phyloP scores from a whole-genome alignment of 352 stramenopile species.

The Phytophthora crassamura region DNA sequence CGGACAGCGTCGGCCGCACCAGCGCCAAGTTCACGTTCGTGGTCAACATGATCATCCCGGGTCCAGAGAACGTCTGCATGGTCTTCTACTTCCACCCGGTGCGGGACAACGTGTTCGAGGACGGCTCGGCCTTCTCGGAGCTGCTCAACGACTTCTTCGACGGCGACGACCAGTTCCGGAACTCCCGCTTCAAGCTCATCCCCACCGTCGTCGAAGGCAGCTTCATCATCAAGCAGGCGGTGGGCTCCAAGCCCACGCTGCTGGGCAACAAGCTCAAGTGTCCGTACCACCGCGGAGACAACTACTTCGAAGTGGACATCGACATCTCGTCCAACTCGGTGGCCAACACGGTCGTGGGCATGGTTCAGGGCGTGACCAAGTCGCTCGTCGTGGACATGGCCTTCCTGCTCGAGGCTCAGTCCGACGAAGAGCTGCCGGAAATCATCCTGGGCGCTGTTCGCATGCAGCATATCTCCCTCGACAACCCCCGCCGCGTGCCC shows the following conservation, averaged over 20 bases:
- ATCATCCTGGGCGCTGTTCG: conserved; percentile 81
- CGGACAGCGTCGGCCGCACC: conserved; percentile 77
- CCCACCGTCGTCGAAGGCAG: conserved; percentile 96
- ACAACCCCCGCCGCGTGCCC: conserved; percentile 73
- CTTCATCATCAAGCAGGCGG: conserved; percentile 96
- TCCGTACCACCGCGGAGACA: conserved; percentile 84
- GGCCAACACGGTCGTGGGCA: conserved; percentile 87
- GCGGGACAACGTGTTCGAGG: conserved; percentile 85
- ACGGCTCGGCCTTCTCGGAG: conserved; percentile 89
- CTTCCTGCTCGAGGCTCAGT: conserved; percentile 87
- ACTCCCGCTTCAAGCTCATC: conserved; percentile 98
- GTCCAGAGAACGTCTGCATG: conserved; percentile 79
- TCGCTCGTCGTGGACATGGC: conserved; percentile 91
- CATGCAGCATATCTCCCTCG: conserved; percentile 84
- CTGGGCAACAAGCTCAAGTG: conserved; percentile 97
- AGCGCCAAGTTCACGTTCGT: conserved; percentile 89
- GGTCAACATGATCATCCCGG: conserved; percentile 91
- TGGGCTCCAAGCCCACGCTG: conserved; percentile 96
- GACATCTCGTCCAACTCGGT: conserved; percentile 95
- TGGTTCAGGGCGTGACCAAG: conserved; percentile 91
- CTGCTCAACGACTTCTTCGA: conserved; percentile 93
- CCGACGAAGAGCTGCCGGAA: conserved; percentile 88
- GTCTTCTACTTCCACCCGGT: conserved; percentile 89
- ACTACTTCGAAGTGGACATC: conserved; percentile 97
- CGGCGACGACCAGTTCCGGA: conserved; percentile 94